Evolutionary conservation across 352 stramenopile species (phyloP), one percentile per base, ranked within the genome.

Genomic region (Pythium aristosporum): DNA sequence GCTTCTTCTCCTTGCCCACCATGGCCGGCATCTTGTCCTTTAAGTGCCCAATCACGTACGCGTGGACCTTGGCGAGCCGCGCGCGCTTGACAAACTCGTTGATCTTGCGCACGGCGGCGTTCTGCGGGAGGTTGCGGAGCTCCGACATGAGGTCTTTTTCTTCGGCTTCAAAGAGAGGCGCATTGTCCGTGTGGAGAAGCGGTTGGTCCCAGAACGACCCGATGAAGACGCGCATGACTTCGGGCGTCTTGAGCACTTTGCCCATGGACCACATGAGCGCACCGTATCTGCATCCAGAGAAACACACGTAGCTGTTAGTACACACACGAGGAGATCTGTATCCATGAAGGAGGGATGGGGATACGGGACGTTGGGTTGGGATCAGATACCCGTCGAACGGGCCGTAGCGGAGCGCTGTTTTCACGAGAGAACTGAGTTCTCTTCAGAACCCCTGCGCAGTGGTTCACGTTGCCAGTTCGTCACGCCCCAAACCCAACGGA

Each of bases 191-290:
- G 72, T 86, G 73, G 61, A 91, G 64, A 41, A 87, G 71, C 50
- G 80, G 78, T 55, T 99, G 80, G 57, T 98, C 87, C 96, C 96
- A 99, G 79, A 99, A 99, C 8, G 91, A 98, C 6, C 96, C 96
- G 47, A 99, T 94, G 74, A 99, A 99, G 16, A 99, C 96, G 34
- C 97, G 88, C 72, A 98, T 95, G 52, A 99, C 97, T 74, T 99
- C 97, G 3, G 97, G 97, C 13, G 94, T 98, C 67, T 97, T 96
- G 62, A 99, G 92, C 23, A 99, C 97, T 71, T 99, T 99, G 61
- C 97, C 97, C 57, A 99, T 84, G 21, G 84, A 97, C 97, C 97
- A 99, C 82, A 99, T 98, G 30, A 99, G 77, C 2, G 97, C 97
- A 39, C 97, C 97, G 76, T 99, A 98, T n/a, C 96, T 96, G 1